phyloP scores from a whole-genome alignment of 140 eudicot genomes.

The Ambrosia hybrid region DNA sequence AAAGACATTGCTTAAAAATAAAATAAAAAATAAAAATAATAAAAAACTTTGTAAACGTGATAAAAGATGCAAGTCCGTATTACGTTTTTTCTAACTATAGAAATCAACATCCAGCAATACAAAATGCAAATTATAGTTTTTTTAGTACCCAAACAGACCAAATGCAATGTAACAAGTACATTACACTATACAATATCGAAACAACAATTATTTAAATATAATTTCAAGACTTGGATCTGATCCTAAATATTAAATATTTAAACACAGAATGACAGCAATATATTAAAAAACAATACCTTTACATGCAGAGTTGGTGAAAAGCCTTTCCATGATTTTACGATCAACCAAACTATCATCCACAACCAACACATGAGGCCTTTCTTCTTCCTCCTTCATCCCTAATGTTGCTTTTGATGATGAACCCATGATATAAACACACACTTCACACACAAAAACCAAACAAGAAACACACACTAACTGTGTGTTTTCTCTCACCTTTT shows the following conservation, averaged over 20 bases:
- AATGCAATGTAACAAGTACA: constrained; percentile 20
- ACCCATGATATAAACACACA: constrained; percentile 24
- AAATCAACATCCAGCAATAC: neutral
- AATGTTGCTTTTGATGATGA: constrained; percentile 23
- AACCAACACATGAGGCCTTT: constrained; percentile 53
- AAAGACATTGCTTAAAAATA: neutral
- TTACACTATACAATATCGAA: constrained; percentile 1
- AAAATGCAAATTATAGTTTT: constrained; percentile 10
- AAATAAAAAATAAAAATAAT: too few species aligned
- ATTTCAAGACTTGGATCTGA: constrained; percentile 27
- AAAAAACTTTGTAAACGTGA: neutral
- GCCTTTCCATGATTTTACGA: constrained; percentile 51
- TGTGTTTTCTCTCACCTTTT: constrained; percentile 5
- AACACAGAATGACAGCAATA: neutral
- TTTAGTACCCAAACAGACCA: constrained; percentile 20
- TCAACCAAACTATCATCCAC: constrained; percentile 55
- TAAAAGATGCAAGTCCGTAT: neutral
- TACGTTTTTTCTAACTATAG: neutral
- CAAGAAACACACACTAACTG: neutral
- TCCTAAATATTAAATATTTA: constrained; percentile 8
- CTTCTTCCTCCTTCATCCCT: constrained; percentile 16
- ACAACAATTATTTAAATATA: neutral
- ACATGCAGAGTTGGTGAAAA: constrained; percentile 59
- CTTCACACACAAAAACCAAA: neutral
- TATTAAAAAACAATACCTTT: constrained; percentile 35